Evolutionary conservation across 805 yeast species (phyloP), one percentile per base, ranked within the genome.

Genomic region (Priceomyces castillae): DNA sequence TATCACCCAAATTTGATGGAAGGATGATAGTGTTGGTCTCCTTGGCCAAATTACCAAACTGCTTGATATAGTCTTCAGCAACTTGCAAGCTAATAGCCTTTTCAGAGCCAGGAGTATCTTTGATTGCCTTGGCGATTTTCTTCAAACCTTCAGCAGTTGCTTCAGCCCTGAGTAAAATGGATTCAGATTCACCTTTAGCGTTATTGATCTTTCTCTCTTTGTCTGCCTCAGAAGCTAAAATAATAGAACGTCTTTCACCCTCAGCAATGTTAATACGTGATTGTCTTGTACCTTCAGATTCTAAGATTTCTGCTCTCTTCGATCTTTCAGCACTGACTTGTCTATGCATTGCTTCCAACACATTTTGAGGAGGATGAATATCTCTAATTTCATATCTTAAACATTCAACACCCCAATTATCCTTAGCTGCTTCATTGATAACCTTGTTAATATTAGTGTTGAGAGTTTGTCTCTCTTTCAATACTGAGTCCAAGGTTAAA

Each of bases 271-370:
- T 88, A 60, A 88, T 87, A 39, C 79, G 84, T 28, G 88, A 73
- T 58, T 84, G 89, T 59, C 90, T 77, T 42, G 77, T 79, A 63
- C 96, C 96, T 66, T 87, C 96, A 36, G 89, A 81, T 57, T 87
- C 95, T 58, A 87, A 74, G 51, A 87, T 87, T 62, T 87, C 92
- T 2, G 96, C 95, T 47, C 95, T 73, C 61, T 88, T 88, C 40
- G 90, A 81, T 53, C 96, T 73, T 63, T 88, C 95, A 36, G 95
- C 94, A 46, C 84, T 77, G 18, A 88, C 96, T 64, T 86, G 95
- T 59, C 92, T 78, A 64, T 87, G 95, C 96, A 87, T 88, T 20
- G 95, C 94, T 55, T 84, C 90, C 54, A 87, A 77, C 9, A 87
- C 95, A 52, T 86, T 85, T 30, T 76, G 75, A 2, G 96, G 96